Conservation (phyloP, 1,139 yeast species). For the Debaryomyces sp. region DNA sequence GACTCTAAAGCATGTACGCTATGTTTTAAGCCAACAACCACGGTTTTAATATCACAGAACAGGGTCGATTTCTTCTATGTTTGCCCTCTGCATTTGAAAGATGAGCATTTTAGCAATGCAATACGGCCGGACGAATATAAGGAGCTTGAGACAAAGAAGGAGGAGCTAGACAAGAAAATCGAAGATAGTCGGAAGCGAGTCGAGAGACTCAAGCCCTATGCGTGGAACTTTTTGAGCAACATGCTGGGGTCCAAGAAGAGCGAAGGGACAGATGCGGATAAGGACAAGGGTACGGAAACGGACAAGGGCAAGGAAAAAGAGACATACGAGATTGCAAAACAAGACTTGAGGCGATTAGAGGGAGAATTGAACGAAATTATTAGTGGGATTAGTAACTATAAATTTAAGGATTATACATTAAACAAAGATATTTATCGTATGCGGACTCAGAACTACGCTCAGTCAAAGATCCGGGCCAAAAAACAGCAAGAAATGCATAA, state of each 20-base stretch:
- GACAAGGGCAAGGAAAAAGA: conserved; percentile 15
- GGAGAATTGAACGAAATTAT: conserved; percentile 22
- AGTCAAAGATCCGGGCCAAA: conserved; percentile 40
- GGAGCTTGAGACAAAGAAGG: conserved; percentile 41
- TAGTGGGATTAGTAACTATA: conserved; percentile 25
- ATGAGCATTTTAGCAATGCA: conserved; percentile 63
- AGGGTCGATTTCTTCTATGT: conserved; percentile 68
- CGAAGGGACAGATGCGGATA: conserved; percentile 18
- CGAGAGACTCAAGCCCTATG: conserved; percentile 34
- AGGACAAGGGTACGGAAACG: conserved; percentile 17
- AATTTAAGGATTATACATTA: conserved; percentile 52
- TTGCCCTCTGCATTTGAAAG: conserved; percentile 66
- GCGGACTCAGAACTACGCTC: conserved; percentile 47
- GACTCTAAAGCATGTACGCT: conserved; percentile 62
- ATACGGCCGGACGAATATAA: conserved; percentile 49
- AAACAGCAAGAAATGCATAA: conserved; percentile 43
- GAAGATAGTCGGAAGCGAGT: conserved; percentile 29
- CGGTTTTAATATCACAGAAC: conserved; percentile 58
- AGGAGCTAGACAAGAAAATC: conserved; percentile 44
- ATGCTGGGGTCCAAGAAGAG: conserved; percentile 14
- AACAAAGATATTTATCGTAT: conserved; percentile 55
- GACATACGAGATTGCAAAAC: conserved; percentile 15
- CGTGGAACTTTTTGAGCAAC: conserved; percentile 31
- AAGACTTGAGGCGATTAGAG: conserved; percentile 26
- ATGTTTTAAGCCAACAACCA: conserved; percentile 66